Evolutionary conservation across 1,284 basidiomycete species (phyloP).

Genomic region (Apiotrichum montevideense): DNA sequence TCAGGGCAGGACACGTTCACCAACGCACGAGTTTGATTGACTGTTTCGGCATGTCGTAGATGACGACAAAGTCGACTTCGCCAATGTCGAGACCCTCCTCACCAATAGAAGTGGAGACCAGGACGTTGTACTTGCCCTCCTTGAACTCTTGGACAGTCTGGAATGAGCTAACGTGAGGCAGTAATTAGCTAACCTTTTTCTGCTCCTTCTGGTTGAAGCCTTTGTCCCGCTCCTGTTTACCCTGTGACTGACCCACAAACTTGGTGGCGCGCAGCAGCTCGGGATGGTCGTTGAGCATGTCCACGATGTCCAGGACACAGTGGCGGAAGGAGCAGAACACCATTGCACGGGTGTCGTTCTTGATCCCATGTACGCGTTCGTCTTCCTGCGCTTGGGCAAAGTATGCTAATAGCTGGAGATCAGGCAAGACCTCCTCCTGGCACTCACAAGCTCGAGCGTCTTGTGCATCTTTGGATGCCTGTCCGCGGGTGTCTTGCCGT

Average conservation of each 20-base stretch:
- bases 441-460: constrained; percentile 58
- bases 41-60: constrained; percentile 94
- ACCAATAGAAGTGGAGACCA: constrained; percentile 95
- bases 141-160: constrained; percentile 72
- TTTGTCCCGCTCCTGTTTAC: constrained; percentile 67
- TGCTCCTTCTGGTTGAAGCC: constrained; percentile 90
- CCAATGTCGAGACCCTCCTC: constrained; percentile 99
- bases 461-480: constrained; percentile 89
- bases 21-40: constrained; percentile 84
- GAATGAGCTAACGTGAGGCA: not conserved
- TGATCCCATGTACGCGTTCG: constrained; percentile 46
- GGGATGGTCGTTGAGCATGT: constrained; percentile 62
- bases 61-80: constrained; percentile 93
- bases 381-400: constrained; percentile 61
- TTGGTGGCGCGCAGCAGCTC: constrained; percentile 69
- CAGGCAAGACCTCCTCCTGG: constrained; percentile 5
- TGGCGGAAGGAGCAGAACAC: constrained; percentile 87
- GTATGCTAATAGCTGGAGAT: constrained; percentile 59
- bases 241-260: constrained; percentile 86
- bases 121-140: constrained; percentile 76
- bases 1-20: not conserved
- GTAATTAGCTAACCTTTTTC: constrained; percentile 57
- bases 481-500: constrained; percentile 44
- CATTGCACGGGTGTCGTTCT: constrained; percentile 73
- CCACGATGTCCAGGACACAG: constrained; percentile 85